Evolutionary conservation across 1,139 yeast species (phyloP).

Genomic region (Geotrichum citri-aurantii): DNA sequence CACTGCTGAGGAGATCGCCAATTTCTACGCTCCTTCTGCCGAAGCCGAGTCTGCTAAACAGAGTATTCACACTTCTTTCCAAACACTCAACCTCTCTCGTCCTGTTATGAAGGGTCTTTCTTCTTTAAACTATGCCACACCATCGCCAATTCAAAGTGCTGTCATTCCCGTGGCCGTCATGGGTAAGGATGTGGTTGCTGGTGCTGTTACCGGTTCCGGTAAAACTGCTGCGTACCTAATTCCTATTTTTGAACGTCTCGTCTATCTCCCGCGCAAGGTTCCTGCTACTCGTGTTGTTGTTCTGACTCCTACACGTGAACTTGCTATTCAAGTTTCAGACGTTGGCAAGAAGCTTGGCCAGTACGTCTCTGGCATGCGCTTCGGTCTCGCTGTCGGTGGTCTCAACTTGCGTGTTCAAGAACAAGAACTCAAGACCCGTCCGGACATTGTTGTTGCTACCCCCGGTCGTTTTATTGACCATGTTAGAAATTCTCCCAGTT

Average conservation of each 20-base stretch:
- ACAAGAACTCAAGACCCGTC: conserved; percentile 83
- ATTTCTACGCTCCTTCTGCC: conserved; percentile 32
- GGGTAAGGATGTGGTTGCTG: conserved; percentile 97
- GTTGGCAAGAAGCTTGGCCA: conserved; percentile 83
- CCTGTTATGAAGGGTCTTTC: conserved; percentile 82
- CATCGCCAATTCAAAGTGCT: conserved; percentile 92
- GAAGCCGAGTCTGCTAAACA: conserved; percentile 36
- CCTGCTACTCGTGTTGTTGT: conserved; percentile 88
- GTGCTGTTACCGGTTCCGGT: conserved; percentile 99
- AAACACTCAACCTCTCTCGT: conserved; percentile 73
- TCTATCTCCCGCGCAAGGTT: conserved; percentile 79
- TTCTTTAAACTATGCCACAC: conserved; percentile 72
- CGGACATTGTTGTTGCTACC: conserved; percentile 94
- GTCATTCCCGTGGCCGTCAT: conserved; percentile 87
- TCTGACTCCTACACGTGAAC: conserved; percentile 92
- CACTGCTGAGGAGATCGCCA: conserved; percentile 33
- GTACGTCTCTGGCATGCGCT: conserved; percentile 65
- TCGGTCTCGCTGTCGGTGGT: conserved; percentile 98
- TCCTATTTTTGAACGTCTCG: conserved; percentile 86
- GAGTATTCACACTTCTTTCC: conserved; percentile 57
- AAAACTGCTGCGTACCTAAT: conserved; percentile 97
- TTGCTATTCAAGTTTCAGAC: conserved; percentile 92
- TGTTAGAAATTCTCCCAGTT: conserved; percentile 88
- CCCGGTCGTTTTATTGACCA: conserved; percentile 97
- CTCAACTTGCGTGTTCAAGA: conserved; percentile 91